These are phyloP conservation scores for Zymoseptoria passerinii DNA, from an alignment of 2,329 filamentous ascomycete species.

Conservation along the genomic window DNA sequence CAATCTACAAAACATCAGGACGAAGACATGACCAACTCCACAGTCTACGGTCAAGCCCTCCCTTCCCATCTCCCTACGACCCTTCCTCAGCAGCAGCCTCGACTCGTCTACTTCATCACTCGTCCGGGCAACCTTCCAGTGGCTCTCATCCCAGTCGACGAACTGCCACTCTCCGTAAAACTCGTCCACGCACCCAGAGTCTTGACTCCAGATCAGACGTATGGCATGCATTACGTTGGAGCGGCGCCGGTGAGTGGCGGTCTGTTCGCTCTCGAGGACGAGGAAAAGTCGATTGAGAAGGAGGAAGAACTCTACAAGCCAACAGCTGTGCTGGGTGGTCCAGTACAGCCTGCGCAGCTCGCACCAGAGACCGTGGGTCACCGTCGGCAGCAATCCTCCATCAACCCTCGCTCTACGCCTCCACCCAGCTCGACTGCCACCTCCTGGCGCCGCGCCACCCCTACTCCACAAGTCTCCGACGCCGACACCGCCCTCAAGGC, in stretches of 20 bases:
- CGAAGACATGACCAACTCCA: constrained; percentile 3
- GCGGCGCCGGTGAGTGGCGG: constrained; percentile 18
- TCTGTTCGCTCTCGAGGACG: constrained; percentile 19
- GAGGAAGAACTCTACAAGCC: background rate
- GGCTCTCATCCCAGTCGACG: constrained; percentile 37
- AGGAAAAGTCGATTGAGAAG: background rate
- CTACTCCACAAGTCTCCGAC: constrained; percentile 1
- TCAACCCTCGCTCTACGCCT: constrained; percentile 7
- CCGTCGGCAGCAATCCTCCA: constrained; percentile 10
- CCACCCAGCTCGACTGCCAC: constrained; percentile 7
- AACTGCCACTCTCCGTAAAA: constrained; percentile 33
- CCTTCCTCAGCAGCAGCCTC: constrained; percentile 7
- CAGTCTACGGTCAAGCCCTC: background rate
- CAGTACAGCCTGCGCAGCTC: background rate
- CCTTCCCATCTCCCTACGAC: constrained; percentile 4
- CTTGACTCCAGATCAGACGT: constrained; percentile 25
- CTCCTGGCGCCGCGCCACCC: background rate
- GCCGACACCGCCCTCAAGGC: constrained; percentile 23
- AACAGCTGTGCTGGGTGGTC: background rate
- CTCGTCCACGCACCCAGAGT: constrained; percentile 31
- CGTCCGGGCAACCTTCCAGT: constrained; percentile 30
- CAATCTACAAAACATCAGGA: background rate
- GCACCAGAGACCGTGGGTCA: background rate
- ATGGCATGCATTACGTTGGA: constrained; percentile 27
- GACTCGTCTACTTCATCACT: constrained; percentile 32